A percentile compares a stretch with the other conserved stretches of the same genome.
These are phyloP conservation scores for Obba rivulosa DNA, from an alignment of 768 basidiomycete genomes.

Conservation along the genomic window DNA sequence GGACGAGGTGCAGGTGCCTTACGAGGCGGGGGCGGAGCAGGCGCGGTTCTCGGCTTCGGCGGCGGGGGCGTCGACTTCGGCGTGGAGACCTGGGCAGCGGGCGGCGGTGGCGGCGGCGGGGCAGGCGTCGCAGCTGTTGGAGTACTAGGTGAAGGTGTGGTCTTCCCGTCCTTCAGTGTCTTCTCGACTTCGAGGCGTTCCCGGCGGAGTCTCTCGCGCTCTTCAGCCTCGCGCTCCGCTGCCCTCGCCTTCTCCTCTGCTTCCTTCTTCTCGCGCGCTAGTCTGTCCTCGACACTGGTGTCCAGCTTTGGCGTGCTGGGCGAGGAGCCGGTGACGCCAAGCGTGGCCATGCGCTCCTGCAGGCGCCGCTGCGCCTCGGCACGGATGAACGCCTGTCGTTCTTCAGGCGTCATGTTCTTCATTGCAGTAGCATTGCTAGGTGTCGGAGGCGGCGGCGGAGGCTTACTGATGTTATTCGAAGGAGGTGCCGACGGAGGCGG, in stretches of 20 bases:
- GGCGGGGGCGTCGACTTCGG: conserved; percentile 41
- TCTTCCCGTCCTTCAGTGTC: conserved; percentile 46
- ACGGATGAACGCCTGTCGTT: conserved; percentile 71
- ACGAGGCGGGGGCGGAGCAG: conserved; percentile 36
- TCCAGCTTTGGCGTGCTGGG: conserved; percentile 55
- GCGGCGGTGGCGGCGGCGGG: conserved; percentile 21
- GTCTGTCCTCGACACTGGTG: conserved; percentile 75
- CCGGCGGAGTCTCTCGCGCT: conserved; percentile 65
- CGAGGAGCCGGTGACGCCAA: conserved; percentile 57
- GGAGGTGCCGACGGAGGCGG: conserved; percentile 46
- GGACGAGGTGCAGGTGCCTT: conserved; percentile 29
- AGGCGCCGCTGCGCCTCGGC: conserved; percentile 79
- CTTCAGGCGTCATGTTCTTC: conserved; percentile 81
- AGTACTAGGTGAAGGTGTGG: conserved; percentile 30
- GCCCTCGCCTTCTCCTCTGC: conserved; percentile 78
- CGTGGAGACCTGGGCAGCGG: conserved; percentile 27
- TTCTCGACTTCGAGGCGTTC: conserved; percentile 76
- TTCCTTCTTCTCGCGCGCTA: conserved; percentile 83
- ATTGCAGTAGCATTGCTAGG: conserved; percentile 47
- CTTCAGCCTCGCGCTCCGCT: conserved; percentile 79
- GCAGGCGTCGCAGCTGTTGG: conserved; percentile 21
- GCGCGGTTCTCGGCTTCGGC: conserved; percentile 24
- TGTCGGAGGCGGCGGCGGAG: conserved; percentile 47
- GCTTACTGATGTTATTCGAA: conserved; percentile 30
- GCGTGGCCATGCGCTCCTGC: conserved; percentile 76